A percentile compares a stretch with the other conserved stretches of the same genome.
phyloP scores from a whole-genome alignment of 805 yeast genomes.

The Jamesozyma spencerorum region DNA sequence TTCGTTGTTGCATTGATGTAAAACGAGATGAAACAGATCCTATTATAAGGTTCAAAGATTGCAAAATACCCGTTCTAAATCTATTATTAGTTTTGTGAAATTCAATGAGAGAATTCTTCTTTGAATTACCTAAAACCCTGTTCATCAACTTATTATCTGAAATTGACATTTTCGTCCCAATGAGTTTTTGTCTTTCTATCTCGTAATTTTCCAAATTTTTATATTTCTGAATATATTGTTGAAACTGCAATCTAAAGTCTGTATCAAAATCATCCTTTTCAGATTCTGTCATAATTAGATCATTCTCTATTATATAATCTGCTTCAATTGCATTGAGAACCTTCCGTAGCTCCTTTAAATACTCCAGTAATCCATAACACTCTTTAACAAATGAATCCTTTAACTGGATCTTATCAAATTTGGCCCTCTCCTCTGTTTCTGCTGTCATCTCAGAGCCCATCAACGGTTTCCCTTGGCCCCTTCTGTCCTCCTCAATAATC shows the following conservation, averaged over 20 bases:
- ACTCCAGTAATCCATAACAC: slow-evolving; percentile 22
- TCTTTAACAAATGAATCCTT: slow-evolving; percentile 27
- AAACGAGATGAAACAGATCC: slow-evolving; percentile 37
- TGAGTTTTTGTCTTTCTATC: slow-evolving; percentile 31
- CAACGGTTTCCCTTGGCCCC: background rate
- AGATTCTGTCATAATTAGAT: slow-evolving; percentile 30
- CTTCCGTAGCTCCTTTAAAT: slow-evolving; percentile 23
- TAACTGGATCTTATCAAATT: slow-evolving; percentile 2
- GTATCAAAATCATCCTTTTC: slow-evolving; percentile 51
- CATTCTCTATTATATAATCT: slow-evolving; percentile 21
- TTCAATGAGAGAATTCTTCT: slow-evolving; percentile 19
- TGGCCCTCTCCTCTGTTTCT: too few species aligned
- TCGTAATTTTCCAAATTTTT: slow-evolving; percentile 46
- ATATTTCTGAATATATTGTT: slow-evolving; percentile 42
- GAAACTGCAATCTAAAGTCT: slow-evolving; percentile 43
- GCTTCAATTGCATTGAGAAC: slow-evolving; percentile 22
- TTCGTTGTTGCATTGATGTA: slow-evolving; percentile 40
- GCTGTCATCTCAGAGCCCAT: background rate
- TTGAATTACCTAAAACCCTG: slow-evolving; percentile 22
- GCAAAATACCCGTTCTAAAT: slow-evolving; percentile 42
- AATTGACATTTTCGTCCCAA: slow-evolving; percentile 18
- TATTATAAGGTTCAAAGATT: slow-evolving; percentile 39
- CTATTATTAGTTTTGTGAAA: slow-evolving; percentile 33
- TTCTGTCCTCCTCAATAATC: slow-evolving; percentile 11
- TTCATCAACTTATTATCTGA: slow-evolving; percentile 19